Evolutionary conservation across 108 stramenopile genomes (phyloP), one percentile per base, ranked within the genome.

Genomic region (Pseudonitzschia delicatissima): DNA sequence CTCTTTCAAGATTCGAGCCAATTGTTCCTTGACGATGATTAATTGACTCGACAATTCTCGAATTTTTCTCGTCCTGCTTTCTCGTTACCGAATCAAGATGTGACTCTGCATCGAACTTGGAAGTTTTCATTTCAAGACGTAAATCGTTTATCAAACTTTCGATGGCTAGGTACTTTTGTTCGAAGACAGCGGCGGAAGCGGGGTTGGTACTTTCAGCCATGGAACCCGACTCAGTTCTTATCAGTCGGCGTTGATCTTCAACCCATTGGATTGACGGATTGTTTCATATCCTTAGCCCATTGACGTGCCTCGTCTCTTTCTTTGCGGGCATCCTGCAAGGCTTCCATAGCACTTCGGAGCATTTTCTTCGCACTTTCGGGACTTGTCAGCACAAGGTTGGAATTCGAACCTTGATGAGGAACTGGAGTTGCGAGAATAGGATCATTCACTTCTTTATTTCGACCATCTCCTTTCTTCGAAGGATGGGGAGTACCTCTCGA

Each of bases 181-280:
- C 69, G 49, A 36, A 15, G 31, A 53, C 2, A 27, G 29, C 27
- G 39, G 29, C 12, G 6, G 42, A 57, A 32, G 33, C 53, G 57
- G 31, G 31, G 23, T n/a, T 45, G 51, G 9, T 31, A 39, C 48
- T 73, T 18, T 32, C 35, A 48, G 18, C 34, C 25, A 35, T 40
- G 44, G 49, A 45, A 36, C 17, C 45, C 51, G 73, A 44, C 18
- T 67, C 73, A 35, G 28, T 44, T 18, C 45, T 47, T 31, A 78
- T 72, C 31, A 78, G 45, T 34, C 50, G 13, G 7, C 71, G 59
- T 60, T 82, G 77, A 18, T 82, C 71, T 26, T 68, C 58, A n/a
- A 67, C 68, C 81, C 81, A 82, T 37, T 72, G 57, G 5, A 45
- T n/a, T 27, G 12, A 82, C 81, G 17, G 77, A 74, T 18, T 71